Evolutionary conservation across 2,329 filamentous ascomycete species (phyloP).

Genomic region (Akanthomyces dipterigenus): DNA sequence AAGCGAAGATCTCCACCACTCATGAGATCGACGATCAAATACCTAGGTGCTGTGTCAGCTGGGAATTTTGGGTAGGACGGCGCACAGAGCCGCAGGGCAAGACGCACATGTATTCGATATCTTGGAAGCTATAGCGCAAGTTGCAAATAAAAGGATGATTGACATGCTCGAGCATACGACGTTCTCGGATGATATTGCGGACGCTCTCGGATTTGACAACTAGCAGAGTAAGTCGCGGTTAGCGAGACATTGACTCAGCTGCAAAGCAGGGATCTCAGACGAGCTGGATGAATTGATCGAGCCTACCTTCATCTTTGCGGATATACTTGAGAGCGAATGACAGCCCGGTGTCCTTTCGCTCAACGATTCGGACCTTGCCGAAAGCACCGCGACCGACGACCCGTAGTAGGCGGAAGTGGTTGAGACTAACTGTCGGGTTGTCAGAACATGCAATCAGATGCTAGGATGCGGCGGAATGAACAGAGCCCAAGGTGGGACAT

Average conservation of each 20-base stretch:
- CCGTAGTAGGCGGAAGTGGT: conserved; percentile 90
- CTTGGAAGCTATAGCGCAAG: conserved; percentile 96
- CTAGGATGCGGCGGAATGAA: background rate
- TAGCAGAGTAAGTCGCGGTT: conserved; percentile 32
- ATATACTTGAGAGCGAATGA: conserved; percentile 98
- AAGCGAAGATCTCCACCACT: conserved; percentile 94
- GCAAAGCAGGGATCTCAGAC: background rate
- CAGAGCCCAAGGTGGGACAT: background rate
- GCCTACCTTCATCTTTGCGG: conserved; percentile 89
- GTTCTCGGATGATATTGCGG: conserved; percentile 94
- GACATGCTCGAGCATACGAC: conserved; percentile 95
- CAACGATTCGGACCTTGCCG: conserved; percentile 97
- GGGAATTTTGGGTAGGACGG: background rate
- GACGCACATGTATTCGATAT: conserved; percentile 93
- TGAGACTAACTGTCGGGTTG: conserved; percentile 69
- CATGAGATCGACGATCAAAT: conserved; percentile 97
- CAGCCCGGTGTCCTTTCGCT: conserved; percentile 88
- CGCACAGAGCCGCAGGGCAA: background rate
- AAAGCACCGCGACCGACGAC: conserved; percentile 98
- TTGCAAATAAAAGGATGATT: conserved; percentile 99
- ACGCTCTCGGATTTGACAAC: conserved; percentile 97
- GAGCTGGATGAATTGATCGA: background rate
- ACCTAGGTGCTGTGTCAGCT: conserved; percentile 47
- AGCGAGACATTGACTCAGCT: conserved; percentile 15
- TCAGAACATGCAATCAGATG: conserved; percentile 8